Conservation (phyloP, 2,329 filamentous ascomycete species). For the Claviceps pusilla region DNA sequence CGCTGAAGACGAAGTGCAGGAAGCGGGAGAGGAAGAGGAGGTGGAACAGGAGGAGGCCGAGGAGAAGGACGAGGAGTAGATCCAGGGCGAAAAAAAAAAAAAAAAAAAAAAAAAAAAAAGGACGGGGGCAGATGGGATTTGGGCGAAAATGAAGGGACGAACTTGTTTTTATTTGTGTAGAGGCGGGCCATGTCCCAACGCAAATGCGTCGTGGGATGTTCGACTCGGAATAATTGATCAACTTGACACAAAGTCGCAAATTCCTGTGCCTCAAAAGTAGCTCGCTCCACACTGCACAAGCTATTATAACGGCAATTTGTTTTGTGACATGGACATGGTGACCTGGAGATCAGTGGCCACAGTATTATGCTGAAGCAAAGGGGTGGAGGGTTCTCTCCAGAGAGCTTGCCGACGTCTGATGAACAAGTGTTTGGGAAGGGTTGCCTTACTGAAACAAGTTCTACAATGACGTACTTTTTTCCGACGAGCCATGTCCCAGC, state of each 20-base stretch:
- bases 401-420: no score
- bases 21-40: constrained; percentile 10
- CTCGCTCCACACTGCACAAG: not conserved
- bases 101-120: constrained; percentile 5
- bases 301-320: not conserved
- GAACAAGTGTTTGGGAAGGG: no score
- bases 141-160: constrained; percentile 2
- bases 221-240: not conserved
- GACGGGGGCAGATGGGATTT: not conserved
- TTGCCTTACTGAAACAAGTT: no score
- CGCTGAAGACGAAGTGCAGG: constrained; percentile 6
- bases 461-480: no score
- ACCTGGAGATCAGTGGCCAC: not conserved
- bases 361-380: no score
- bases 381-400: no score
- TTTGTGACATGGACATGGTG: not conserved
- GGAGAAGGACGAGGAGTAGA: constrained; percentile 11
- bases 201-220: not conserved
- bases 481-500: no score
- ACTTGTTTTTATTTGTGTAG: not conserved
- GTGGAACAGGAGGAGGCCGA: constrained; percentile 9
- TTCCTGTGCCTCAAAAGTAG: not conserved
- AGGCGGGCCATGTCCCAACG: not conserved
- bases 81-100: constrained; percentile 1
- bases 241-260: constrained; percentile 1